These are phyloP conservation scores for Thalassiosira livingstoniorum DNA, from an alignment of 352 stramenopile species.

Conservation along the genomic window DNA sequence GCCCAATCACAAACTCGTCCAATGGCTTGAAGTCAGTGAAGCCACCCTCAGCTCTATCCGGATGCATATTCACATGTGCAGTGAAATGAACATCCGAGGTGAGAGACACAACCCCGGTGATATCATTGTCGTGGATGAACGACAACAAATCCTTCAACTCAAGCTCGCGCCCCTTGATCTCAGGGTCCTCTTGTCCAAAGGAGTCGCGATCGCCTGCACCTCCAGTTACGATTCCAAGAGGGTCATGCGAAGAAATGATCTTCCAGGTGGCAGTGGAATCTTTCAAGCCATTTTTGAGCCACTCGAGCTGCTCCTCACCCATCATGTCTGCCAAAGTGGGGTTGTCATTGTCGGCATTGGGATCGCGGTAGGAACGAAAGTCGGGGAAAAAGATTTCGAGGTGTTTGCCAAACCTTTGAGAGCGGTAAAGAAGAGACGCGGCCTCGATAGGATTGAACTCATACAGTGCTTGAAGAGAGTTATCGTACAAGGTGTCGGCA, in stretches of 20 bases:
- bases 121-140: conserved; percentile 47
- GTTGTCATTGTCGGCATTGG: conserved; percentile 34
- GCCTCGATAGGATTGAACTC: conserved; percentile 52
- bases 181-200: conserved; percentile 45
- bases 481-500: conserved; percentile 25
- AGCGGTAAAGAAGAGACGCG: conserved; percentile 39
- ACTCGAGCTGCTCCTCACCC: conserved; percentile 48
- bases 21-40: conserved; percentile 49
- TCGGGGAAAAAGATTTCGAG: conserved; percentile 60
- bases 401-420: conserved; percentile 53
- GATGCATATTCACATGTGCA: conserved; percentile 38
- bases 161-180: conserved; percentile 45
- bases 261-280: conserved; percentile 58
- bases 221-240: conserved; percentile 50
- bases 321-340: conserved; percentile 44
- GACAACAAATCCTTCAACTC: conserved; percentile 46
- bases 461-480: conserved; percentile 44
- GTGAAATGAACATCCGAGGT: conserved; percentile 59
- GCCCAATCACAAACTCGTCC: conserved; percentile 58
- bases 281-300: conserved; percentile 48
- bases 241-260: conserved; percentile 55
- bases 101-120: conserved; percentile 45
- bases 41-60: conserved; percentile 30
- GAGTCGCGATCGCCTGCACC: conserved; percentile 27
- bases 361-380: conserved; percentile 47